Evolutionary conservation across 2,329 filamentous ascomycete species (phyloP), one percentile per base, ranked within the genome.

Genomic region (Claviceps arundinis): DNA sequence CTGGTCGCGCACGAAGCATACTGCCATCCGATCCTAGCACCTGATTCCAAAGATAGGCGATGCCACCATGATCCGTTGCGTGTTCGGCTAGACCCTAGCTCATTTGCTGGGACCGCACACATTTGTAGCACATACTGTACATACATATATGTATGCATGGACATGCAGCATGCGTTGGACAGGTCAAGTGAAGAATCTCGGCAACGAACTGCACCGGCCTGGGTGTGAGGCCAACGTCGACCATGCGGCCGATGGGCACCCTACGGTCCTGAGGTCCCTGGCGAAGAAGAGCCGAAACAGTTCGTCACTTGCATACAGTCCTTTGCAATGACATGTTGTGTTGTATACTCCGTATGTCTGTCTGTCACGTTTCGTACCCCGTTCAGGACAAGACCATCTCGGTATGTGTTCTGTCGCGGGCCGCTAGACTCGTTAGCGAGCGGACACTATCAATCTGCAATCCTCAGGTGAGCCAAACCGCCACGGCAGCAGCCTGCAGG

Each of bases 391-490:
- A 30, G 26, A 9, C n/a, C 17, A 42, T 50, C 40, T 24, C 34
- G 24, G 9, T n/a, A 16, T 43, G 7, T 22, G 9, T 43, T 7
- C 24, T 37, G 24, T 41, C 45, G 34, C 50, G 45, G 50, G 50
- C 50, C 50, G 50, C 45, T 52, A 52, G 50, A 52, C 17, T 47
- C 24, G 9, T 48, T 44, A 52, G 45, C 50, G 48, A 43, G 38
- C 45, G 50, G 50, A 52, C 30, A 46, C 45, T 45, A 52, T 52
- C 24, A 38, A 43, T 30, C 4, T 42, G 37, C 13, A 22, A 26
- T 45, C 41, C 14, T 2, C 19, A 22, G 24, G 47, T 41, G 43
- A 46, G 38, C 44, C 38, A 43, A 47, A 44, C 26, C 45, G 22
- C 30, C 26, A 17, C 26, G n/a, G 37, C 40, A 37, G 22, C 34